Conservation (phyloP, 2,329 filamentous ascomycete genomes). For the Mycosphaerella sp. region DNA sequence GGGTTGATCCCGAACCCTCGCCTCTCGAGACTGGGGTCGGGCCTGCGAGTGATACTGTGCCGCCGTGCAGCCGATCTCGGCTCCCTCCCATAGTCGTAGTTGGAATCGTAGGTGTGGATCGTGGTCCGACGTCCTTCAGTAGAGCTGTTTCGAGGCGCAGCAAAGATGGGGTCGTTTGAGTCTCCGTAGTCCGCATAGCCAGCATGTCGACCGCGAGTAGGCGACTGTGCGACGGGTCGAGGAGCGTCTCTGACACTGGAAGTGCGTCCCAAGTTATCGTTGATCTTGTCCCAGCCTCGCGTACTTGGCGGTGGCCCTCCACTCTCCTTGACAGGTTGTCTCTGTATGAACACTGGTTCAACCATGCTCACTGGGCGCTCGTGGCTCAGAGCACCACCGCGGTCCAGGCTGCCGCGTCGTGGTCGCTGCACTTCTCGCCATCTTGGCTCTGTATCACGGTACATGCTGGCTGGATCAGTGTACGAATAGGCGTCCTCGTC, state of each 20-base stretch:
- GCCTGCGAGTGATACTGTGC: slow-evolving; percentile 34
- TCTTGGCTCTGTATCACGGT: slow-evolving; percentile 45
- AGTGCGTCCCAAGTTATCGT: slow-evolving; percentile 41
- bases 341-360: slow-evolving; percentile 28
- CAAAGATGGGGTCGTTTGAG: slow-evolving; percentile 36
- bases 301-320: slow-evolving; percentile 59
- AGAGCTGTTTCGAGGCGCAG: slow-evolving; percentile 31
- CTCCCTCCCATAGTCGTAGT: slow-evolving; percentile 41
- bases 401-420: slow-evolving; percentile 42
- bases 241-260: slow-evolving; percentile 41
- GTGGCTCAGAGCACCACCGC: slow-evolving; percentile 31
- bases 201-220: slow-evolving; percentile 22
- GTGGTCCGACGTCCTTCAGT: slow-evolving; percentile 39
- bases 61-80: slow-evolving; percentile 33
- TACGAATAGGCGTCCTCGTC: slow-evolving; percentile 46
- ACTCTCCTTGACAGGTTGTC: slow-evolving; percentile 32
- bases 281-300: slow-evolving; percentile 64
- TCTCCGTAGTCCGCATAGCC: slow-evolving; percentile 23
- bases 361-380: slow-evolving; percentile 43
- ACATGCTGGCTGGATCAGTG: slow-evolving; percentile 47
- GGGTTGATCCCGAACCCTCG: slow-evolving; percentile 44
- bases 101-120: slow-evolving; percentile 43
- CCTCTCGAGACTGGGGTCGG: slow-evolving; percentile 40
- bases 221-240: slow-evolving; percentile 24
- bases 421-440: slow-evolving; percentile 35